A percentile compares a stretch with the other conserved stretches of the same genome.
Evolutionary conservation across 2,329 filamentous ascomycete species (phyloP).

Genomic region (Fusarium sp.): DNA sequence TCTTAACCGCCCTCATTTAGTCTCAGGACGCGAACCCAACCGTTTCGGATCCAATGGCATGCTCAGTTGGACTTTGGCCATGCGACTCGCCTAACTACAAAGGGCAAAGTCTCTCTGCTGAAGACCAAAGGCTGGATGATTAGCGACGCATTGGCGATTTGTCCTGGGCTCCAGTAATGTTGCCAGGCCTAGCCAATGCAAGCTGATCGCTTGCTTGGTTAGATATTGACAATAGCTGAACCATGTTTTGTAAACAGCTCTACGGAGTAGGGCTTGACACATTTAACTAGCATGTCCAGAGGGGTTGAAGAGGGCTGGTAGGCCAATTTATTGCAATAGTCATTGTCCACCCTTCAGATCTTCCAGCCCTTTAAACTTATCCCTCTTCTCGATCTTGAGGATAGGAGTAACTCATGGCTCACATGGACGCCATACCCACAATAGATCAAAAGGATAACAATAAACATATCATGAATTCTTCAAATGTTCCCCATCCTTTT

Average conservation of each 20-base stretch:
- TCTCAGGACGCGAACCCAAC: background rate
- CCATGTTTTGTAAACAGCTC: background rate
- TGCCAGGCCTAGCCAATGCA: background rate
- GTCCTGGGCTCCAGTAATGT: background rate
- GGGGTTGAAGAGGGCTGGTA: background rate
- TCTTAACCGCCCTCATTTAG: conserved; percentile 3
- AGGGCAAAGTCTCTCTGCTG: background rate
- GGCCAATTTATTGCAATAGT: background rate
- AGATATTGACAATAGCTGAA: background rate
- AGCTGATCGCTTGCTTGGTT: background rate
- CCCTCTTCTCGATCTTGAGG: background rate
- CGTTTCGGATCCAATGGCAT: background rate
- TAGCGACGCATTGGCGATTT: background rate
- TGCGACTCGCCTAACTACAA: background rate
- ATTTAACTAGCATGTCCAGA: background rate
- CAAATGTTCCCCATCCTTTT: too few species aligned
- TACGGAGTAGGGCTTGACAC: background rate
- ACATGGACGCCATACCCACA: background rate
- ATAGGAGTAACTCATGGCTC: background rate
- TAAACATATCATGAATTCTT: too few species aligned
- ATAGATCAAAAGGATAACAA: too few species aligned
- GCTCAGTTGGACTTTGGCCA: background rate
- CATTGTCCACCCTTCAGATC: background rate
- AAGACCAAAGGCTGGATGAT: background rate
- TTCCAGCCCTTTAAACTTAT: background rate